These are phyloP conservation scores for Russula virescens DNA, from an alignment of 768 basidiomycete species.

Conservation along the genomic window DNA sequence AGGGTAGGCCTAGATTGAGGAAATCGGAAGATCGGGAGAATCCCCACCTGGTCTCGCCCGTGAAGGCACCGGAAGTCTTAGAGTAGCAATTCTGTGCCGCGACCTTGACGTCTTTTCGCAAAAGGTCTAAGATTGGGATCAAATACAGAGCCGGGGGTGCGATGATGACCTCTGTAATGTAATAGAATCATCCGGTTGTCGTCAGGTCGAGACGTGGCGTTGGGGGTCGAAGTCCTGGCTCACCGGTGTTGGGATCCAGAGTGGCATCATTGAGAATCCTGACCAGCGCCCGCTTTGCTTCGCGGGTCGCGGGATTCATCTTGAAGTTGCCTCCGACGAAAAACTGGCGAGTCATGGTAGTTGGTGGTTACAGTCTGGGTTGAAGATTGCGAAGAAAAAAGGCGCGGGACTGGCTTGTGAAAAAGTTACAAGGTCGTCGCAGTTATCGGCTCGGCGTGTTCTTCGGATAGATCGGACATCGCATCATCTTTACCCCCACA, in stretches of 20 bases:
- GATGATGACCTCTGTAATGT: slow-evolving; percentile 77
- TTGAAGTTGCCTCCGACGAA: slow-evolving; percentile 99
- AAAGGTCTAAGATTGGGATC: slow-evolving; percentile 54
- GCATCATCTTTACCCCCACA: background rate
- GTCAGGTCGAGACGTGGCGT: slow-evolving; percentile 20
- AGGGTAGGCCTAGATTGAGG: slow-evolving; percentile 1
- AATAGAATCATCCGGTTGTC: background rate
- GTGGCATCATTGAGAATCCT: slow-evolving; percentile 69
- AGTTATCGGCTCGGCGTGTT: background rate
- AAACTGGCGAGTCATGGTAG: slow-evolving; percentile 70
- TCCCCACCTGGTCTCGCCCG: slow-evolving; percentile 90
- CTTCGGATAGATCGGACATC: slow-evolving; percentile 13
- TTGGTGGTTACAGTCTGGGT: background rate
- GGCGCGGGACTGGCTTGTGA: background rate
- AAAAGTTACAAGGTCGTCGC: background rate
- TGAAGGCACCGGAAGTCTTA: slow-evolving; percentile 84
- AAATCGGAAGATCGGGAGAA: background rate
- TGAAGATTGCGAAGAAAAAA: background rate
- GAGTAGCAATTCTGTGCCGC: slow-evolving; percentile 90
- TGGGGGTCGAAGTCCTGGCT: slow-evolving; percentile 25
- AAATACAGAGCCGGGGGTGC: slow-evolving; percentile 90
- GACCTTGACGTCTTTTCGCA: slow-evolving; percentile 68
- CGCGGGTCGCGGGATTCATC: slow-evolving; percentile 77
- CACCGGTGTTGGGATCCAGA: slow-evolving; percentile 73
- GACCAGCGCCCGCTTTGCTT: slow-evolving; percentile 61